Conservation (phyloP, 768 basidiomycete genomes). For the Amanita inopinata region DNA sequence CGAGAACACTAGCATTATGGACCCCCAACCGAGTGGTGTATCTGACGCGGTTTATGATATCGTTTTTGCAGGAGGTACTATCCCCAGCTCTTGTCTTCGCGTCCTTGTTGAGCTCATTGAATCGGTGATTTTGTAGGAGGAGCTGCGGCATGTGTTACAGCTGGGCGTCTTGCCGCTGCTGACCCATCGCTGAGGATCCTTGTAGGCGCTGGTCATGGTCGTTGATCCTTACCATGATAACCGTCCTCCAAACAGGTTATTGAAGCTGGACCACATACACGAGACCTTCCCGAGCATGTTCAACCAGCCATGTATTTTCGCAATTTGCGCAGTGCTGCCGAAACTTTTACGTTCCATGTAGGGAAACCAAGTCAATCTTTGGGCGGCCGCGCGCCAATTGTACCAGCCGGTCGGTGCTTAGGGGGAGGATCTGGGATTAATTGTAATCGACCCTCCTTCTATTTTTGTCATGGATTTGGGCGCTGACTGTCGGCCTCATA, state of each 20-base stretch:
- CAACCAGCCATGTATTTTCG: slow-evolving; percentile 44
- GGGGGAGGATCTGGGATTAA: slow-evolving; percentile 60
- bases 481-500: slow-evolving; percentile 14
- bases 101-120: background rate
- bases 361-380: slow-evolving; percentile 32
- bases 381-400: slow-evolving; percentile 32
- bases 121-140: slow-evolving; percentile 27
- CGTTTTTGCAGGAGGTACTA: slow-evolving; percentile 53
- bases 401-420: slow-evolving; percentile 38
- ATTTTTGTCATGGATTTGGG: background rate
- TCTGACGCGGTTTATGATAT: slow-evolving; percentile 29
- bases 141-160: slow-evolving; percentile 45
- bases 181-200: slow-evolving; percentile 49
- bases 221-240: background rate
- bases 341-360: slow-evolving; percentile 35
- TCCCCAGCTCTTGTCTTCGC: slow-evolving; percentile 3
- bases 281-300: slow-evolving; percentile 33
- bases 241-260: slow-evolving; percentile 26
- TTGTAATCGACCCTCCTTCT: slow-evolving; percentile 24
- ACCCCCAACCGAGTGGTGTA: background rate
- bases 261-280: slow-evolving; percentile 47
- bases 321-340: slow-evolving; percentile 28
- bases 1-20: background rate
- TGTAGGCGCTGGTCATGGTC: slow-evolving; percentile 16
- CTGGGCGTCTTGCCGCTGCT: slow-evolving; percentile 42